Base-by-base conservation (phyloP, 331 rosid genomes). In the Cucumis variabilis region DNA sequence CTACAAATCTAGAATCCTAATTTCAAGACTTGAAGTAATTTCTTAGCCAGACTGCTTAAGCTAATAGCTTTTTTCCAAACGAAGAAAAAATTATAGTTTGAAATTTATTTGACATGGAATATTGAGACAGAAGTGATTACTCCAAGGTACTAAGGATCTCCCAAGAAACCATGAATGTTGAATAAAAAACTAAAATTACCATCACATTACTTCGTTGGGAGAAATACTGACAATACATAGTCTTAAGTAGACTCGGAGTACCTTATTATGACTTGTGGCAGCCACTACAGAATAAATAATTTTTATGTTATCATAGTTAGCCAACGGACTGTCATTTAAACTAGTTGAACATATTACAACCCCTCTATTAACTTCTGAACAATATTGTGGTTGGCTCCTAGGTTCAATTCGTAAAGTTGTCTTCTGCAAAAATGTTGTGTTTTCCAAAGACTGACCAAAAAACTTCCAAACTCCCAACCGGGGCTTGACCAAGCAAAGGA, bases 201-300 rank as follows among this genome's bases (percentile, higher is more conserved):
- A 13, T 48, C 16, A 51, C 30, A 21, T 46, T 24, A 78, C 24
- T 48, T 77, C 44, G 2, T 50, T 79, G 67, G 9, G 30, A 81
- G 50, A 13, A 1, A n/a, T 84, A 67, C 17, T 20, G 24, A 84
- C 16, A 14, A 83, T 7, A n/a, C 62, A 41, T 1, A 7, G 65
- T 46, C 44, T 63, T 65, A 83, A 83, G 76, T 63, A 41, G 37
- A 60, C 19, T 60, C 30, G 3, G 23, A 62, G n/a, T 90, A 94
- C 99, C 98, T 95, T 92, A 87, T 94, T 97, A 91, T 97, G 99
- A 87, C 99, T 98, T 95, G 96, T 97, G 82, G 99, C 93, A 27
- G 99, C 90, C 89, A 98, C 99, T 46, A 97, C 94, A 0, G 97
- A 93, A 88, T 93, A 97, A 84, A 97, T 91, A 28, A 95, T 62